A percentile compares a stretch with the other conserved stretches of the same genome.
Conservation (phyloP, 495 filamentous ascomycete species). For the Trichoderma reesei region DNA sequence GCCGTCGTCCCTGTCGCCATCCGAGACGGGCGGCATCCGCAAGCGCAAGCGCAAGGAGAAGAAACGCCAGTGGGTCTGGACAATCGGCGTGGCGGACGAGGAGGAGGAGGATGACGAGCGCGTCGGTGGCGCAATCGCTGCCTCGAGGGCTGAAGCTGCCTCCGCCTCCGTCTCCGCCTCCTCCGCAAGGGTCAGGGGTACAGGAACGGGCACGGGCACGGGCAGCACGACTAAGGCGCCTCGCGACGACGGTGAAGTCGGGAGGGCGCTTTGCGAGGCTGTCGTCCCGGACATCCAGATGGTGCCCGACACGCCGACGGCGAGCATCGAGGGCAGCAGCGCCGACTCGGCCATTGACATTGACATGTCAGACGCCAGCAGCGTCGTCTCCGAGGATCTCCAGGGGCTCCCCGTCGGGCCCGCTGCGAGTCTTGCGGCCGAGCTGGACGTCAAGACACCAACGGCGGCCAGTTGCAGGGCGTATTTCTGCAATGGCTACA, state of each 20-base stretch:
- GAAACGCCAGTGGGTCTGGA: conserved; percentile 45
- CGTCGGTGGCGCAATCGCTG: conserved; percentile 25
- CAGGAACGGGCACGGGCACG: too few species aligned
- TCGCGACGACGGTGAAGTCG: not conserved
- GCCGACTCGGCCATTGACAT: conserved; percentile 27
- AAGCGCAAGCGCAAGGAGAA: conserved; percentile 39
- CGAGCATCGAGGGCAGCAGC: conserved; percentile 18
- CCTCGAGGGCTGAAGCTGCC: conserved; percentile 19
- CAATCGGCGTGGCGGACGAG: conserved; percentile 37
- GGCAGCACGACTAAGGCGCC: conserved; percentile 9
- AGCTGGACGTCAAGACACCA: conserved; percentile 28
- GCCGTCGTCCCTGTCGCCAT: conserved; percentile 25
- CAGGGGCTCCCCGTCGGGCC: not conserved
- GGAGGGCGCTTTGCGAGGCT: not conserved
- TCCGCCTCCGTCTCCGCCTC: too few species aligned
- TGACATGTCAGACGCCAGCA: conserved; percentile 35
- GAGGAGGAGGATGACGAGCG: conserved; percentile 30
- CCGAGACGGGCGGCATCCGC: conserved; percentile 29
- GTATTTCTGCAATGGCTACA: too few species aligned
- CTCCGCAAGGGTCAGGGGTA: conserved; percentile 12
- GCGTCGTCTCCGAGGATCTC: conserved; percentile 19
- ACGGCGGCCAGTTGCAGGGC: conserved; percentile 14
- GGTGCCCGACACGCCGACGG: conserved; percentile 13
- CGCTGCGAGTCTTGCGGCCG: conserved; percentile 14
- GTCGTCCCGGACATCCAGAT: not conserved